These are phyloP conservation scores for Colletotrichum somersetense DNA, from an alignment of 2,329 filamentous ascomycete species.

Conservation along the genomic window DNA sequence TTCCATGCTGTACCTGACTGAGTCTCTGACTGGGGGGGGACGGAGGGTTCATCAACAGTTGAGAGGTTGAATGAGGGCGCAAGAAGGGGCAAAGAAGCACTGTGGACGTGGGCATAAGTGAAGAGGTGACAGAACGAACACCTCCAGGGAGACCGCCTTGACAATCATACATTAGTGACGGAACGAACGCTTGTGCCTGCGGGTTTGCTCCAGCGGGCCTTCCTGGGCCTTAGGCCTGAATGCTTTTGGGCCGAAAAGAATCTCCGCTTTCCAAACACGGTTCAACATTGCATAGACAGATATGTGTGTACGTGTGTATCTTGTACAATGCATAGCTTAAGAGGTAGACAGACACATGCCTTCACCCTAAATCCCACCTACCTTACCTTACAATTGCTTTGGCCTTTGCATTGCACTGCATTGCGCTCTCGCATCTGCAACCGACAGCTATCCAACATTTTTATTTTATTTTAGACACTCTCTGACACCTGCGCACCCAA, in stretches of 20 bases:
- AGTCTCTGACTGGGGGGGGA: slow-evolving; percentile 2
- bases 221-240: slow-evolving; percentile 25
- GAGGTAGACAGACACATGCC: neutral
- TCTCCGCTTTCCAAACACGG: slow-evolving; percentile 39
- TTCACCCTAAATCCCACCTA: slow-evolving; percentile 14
- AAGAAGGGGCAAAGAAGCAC: neutral
- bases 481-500: slow-evolving; percentile 17
- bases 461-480: slow-evolving; percentile 5
- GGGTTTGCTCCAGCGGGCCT: slow-evolving; percentile 9
- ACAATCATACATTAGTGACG: neutral
- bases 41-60: neutral
- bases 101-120: neutral
- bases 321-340: slow-evolving; percentile 19
- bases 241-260: slow-evolving; percentile 33
- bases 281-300: slow-evolving; percentile 33
- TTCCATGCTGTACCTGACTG: neutral
- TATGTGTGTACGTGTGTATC: slow-evolving; percentile 19
- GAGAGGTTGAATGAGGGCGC: slow-evolving; percentile 8
- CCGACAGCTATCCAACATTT: slow-evolving; percentile 12
- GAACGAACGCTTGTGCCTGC: neutral
- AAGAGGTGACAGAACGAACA: neutral
- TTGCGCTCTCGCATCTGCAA: slow-evolving; percentile 26
- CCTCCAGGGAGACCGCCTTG: neutral
- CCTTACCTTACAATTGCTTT: slow-evolving; percentile 33
- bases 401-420: slow-evolving; percentile 24